Evolutionary conservation across 2,329 filamentous ascomycete species (phyloP).

Genomic region (Aureobasidium sp.): DNA sequence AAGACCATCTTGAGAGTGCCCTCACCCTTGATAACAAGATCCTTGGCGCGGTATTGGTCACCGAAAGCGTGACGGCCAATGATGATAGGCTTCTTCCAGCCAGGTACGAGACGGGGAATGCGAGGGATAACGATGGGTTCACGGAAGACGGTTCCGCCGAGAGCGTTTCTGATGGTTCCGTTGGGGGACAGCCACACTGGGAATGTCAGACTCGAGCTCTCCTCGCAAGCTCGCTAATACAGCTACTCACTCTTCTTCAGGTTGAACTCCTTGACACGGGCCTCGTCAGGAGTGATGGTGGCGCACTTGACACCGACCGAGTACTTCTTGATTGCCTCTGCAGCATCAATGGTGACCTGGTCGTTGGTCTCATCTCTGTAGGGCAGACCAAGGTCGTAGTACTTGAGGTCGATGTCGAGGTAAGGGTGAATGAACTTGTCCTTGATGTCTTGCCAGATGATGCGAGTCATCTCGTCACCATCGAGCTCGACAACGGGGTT

Average conservation of each 20-base stretch:
- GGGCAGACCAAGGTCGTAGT: constrained; percentile 59
- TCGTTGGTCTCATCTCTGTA: constrained; percentile 96
- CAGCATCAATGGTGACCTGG: constrained; percentile 89
- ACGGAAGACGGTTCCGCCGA: constrained; percentile 95
- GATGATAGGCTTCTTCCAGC: constrained; percentile 99
- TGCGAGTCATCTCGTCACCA: constrained; percentile 90
- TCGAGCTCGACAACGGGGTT: constrained; percentile 98
- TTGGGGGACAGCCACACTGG: constrained; percentile 97
- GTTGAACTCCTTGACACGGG: constrained; percentile 93
- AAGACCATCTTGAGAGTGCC: constrained; percentile 93
- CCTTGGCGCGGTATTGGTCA: constrained; percentile 97
- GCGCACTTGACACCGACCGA: constrained; percentile 98
- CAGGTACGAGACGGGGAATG: constrained; percentile 86
- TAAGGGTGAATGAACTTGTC: constrained; percentile 97
- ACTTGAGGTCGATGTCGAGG: constrained; percentile 92
- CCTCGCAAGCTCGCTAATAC: constrained; percentile 13
- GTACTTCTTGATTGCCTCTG: constrained; percentile 98
- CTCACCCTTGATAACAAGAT: constrained; percentile 71
- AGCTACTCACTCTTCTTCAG: constrained; percentile 79
- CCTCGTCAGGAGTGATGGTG: constrained; percentile 97
- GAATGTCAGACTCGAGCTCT: constrained; percentile 3
- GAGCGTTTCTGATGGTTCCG: constrained; percentile 67
- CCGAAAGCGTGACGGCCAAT: constrained; percentile 98
- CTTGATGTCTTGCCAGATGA: constrained; percentile 99
- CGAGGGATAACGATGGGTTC: constrained; percentile 95